phyloP scores from a whole-genome alignment of 2,329 filamentous ascomycete species.

The Botrytis medusae region DNA sequence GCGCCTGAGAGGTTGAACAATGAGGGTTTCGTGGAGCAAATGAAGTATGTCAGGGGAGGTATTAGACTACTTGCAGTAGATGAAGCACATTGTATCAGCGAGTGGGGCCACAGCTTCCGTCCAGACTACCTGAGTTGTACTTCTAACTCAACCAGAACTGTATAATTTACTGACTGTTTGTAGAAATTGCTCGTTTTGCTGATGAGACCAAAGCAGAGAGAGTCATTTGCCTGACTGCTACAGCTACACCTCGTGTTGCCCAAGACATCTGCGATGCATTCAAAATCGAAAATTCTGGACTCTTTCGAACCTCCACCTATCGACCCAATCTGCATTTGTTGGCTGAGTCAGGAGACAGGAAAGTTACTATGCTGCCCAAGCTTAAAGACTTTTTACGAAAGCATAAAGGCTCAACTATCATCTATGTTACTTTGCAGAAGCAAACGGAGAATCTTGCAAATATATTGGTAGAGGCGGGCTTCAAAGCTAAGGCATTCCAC shows the following conservation, averaged over 20 bases:
- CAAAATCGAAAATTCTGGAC: slow-evolving; percentile 47
- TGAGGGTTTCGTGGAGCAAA: slow-evolving; percentile 56
- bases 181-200: slow-evolving; percentile 53
- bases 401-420: slow-evolving; percentile 55
- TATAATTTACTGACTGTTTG: slow-evolving; percentile 17
- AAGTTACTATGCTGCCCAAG: slow-evolving; percentile 48
- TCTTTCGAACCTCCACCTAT: slow-evolving; percentile 61
- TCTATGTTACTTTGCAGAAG: slow-evolving; percentile 61
- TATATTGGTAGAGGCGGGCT: slow-evolving; percentile 42
- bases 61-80: slow-evolving; percentile 58
- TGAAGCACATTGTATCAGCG: slow-evolving; percentile 59
- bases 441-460: slow-evolving; percentile 49
- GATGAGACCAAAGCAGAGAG: slow-evolving; percentile 56
- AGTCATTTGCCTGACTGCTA: slow-evolving; percentile 60
- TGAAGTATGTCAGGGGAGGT: slow-evolving; percentile 55
- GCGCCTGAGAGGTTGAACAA: slow-evolving; percentile 62
- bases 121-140: slow-evolving; percentile 50
- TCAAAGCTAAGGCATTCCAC: slow-evolving; percentile 50
- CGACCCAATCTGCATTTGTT: slow-evolving; percentile 54
- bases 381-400: slow-evolving; percentile 50
- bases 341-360: slow-evolving; percentile 46
- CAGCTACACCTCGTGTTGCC: slow-evolving; percentile 56
- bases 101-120: slow-evolving; percentile 53
- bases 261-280: slow-evolving; percentile 56
- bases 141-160: neutral